These are phyloP conservation scores for Eurotiales sp. DNA, from an alignment of 2,329 filamentous ascomycete species.

Conservation along the genomic window DNA sequence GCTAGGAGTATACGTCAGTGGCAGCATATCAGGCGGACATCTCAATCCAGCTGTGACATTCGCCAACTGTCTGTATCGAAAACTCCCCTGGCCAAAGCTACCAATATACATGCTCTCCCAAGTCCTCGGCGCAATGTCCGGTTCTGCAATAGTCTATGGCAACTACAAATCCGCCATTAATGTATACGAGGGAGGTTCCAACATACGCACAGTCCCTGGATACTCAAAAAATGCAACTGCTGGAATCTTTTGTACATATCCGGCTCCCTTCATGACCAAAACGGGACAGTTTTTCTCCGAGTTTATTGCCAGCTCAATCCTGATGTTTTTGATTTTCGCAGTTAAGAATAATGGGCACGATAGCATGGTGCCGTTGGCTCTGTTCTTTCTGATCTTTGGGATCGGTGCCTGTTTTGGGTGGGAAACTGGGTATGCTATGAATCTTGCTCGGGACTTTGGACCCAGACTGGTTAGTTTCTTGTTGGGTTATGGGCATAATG, in stretches of 20 bases:
- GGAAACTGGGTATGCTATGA: slow-evolving; percentile 74
- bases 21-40: slow-evolving; percentile 61
- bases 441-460: slow-evolving; percentile 68
- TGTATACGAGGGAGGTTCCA: slow-evolving; percentile 54
- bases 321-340: slow-evolving; percentile 71
- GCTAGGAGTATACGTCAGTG: slow-evolving; percentile 61
- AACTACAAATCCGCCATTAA: slow-evolving; percentile 65
- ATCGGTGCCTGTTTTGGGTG: slow-evolving; percentile 71
- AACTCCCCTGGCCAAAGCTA: slow-evolving; percentile 66
- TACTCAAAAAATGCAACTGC: slow-evolving; percentile 59
- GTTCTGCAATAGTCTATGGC: slow-evolving; percentile 57
- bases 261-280: slow-evolving; percentile 57
- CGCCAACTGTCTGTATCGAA: slow-evolving; percentile 64
- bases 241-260: slow-evolving; percentile 71
- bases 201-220: slow-evolving; percentile 59
- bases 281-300: slow-evolving; percentile 69
- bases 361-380: slow-evolving; percentile 58
- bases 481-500: slow-evolving; percentile 63
- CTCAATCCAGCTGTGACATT: slow-evolving; percentile 70
- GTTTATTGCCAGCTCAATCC: slow-evolving; percentile 62
- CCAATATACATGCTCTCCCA: slow-evolving; percentile 66
- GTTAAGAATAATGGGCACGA: slow-evolving; percentile 49
- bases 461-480: slow-evolving; percentile 64
- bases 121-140: slow-evolving; percentile 63
- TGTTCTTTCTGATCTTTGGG: slow-evolving; percentile 72